Evolutionary conservation across 2,329 filamentous ascomycete species (phyloP).

Genomic region (Paecilomyces variotii): DNA sequence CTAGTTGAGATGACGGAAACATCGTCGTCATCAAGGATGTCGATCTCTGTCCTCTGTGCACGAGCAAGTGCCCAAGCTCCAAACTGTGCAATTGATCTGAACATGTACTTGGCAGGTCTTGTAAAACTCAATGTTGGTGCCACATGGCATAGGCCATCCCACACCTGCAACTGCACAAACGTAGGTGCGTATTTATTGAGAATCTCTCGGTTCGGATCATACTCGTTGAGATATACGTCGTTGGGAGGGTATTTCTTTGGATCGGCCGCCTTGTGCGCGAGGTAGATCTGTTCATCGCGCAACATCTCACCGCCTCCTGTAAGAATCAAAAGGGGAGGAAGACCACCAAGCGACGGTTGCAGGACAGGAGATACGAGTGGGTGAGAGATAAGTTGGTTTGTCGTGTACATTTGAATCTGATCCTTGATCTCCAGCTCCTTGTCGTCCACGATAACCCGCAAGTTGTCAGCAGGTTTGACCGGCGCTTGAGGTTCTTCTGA

Average conservation of each 20-base stretch:
- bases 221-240: constrained; percentile 54
- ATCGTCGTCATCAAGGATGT: constrained; percentile 70
- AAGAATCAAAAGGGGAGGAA: constrained; percentile 80
- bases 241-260: constrained; percentile 67
- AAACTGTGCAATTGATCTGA: constrained; percentile 83
- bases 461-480: constrained; percentile 20
- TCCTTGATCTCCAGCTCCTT: constrained; percentile 69
- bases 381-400: constrained; percentile 77
- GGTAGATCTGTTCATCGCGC: constrained; percentile 87
- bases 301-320: constrained; percentile 83
- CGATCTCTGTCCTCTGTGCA: constrained; percentile 70
- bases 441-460: constrained; percentile 65
- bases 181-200: constrained; percentile 69
- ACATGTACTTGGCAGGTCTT: constrained; percentile 94
- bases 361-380: constrained; percentile 84
- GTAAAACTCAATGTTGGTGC: constrained; percentile 92
- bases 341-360: constrained; percentile 79
- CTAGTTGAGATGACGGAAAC: constrained; percentile 66
- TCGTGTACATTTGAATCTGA: constrained; percentile 82
- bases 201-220: constrained; percentile 46
- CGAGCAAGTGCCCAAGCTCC: constrained; percentile 82
- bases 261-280: constrained; percentile 90
- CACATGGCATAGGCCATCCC: constrained; percentile 92
- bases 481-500: background rate
- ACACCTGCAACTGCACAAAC: constrained; percentile 87